Conservation (phyloP, 1,284 basidiomycete genomes). For the Erythrobasidium hasegawianum region DNA sequence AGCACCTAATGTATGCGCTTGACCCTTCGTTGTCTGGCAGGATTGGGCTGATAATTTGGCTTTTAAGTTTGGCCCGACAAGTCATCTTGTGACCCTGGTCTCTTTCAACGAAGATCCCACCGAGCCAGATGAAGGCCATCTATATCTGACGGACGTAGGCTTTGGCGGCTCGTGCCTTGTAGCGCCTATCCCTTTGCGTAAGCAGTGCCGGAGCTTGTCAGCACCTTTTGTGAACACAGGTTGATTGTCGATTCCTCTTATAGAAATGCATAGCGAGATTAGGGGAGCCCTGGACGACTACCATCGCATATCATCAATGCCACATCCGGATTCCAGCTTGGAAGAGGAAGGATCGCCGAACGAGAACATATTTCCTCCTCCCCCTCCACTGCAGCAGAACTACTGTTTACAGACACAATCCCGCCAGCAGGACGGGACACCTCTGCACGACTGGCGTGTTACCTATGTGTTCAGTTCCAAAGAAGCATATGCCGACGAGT, state of each 20-base stretch:
- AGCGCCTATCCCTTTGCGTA: constrained; percentile 18
- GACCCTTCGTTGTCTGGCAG: neutral
- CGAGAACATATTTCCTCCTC: neutral
- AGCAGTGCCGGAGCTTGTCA: too few species aligned
- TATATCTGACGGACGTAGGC: constrained; percentile 27
- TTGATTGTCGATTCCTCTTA: neutral
- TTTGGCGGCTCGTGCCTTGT: constrained; percentile 11
- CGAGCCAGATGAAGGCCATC: constrained; percentile 17
- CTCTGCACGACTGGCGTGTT: constrained; percentile 7
- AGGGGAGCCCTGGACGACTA: constrained; percentile 16
- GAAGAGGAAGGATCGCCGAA: neutral
- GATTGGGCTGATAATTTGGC: too few species aligned
- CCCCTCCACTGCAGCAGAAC: constrained; percentile 2
- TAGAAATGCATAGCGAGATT: neutral
- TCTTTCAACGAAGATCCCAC: constrained; percentile 8
- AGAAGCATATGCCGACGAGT: constrained; percentile 18
- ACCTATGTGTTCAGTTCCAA: constrained; percentile 15
- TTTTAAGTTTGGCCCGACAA: neutral
- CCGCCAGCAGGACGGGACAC: constrained; percentile 6
- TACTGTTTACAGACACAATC: constrained; percentile 21
- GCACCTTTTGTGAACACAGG: too few species aligned
- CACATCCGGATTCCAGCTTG: constrained; percentile 9
- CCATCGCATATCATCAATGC: constrained; percentile 10
- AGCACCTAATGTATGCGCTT: constrained; percentile 1
- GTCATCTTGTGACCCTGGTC: constrained; percentile 25